Conservation (phyloP, 176 grass and related monocot species). For the Aechmea fasciata region DNA sequence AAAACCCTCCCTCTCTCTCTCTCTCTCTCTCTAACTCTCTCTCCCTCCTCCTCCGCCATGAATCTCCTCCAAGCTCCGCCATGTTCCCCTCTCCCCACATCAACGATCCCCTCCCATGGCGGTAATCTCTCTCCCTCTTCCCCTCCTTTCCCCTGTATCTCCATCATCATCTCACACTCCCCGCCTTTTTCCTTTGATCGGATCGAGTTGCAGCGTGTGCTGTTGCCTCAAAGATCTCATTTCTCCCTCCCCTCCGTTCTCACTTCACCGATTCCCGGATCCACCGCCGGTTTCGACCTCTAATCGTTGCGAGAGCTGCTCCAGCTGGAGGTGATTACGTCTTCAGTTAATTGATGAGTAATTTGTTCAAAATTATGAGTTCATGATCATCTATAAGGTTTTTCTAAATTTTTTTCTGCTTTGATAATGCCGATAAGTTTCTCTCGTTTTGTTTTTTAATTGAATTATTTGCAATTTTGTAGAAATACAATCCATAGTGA, state of each 20-base stretch:
- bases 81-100: not conserved
- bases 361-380: not conserved
- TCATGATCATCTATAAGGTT: not conserved
- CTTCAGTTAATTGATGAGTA: not conserved
- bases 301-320: conserved; percentile 10
- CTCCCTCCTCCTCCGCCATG: not conserved
- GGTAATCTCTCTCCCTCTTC: conserved; percentile 3
- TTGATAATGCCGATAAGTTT: no score
- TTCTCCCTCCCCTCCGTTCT: not conserved
- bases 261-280: not conserved
- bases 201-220: not conserved
- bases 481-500: no score
- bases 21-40: not conserved
- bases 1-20: not conserved
- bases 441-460: no score
- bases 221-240: not conserved
- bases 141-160: not conserved
- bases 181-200: not conserved
- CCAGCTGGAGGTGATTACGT: conserved; percentile 14
- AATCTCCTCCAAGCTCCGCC: conserved; percentile 1
- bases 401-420: no score
- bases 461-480: no score
- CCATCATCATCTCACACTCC: not conserved
- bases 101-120: not conserved
- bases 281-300: conserved; percentile 1